Conservation (phyloP, 805 yeast genomes). For the Saccharomycopsis fibuligera region DNA sequence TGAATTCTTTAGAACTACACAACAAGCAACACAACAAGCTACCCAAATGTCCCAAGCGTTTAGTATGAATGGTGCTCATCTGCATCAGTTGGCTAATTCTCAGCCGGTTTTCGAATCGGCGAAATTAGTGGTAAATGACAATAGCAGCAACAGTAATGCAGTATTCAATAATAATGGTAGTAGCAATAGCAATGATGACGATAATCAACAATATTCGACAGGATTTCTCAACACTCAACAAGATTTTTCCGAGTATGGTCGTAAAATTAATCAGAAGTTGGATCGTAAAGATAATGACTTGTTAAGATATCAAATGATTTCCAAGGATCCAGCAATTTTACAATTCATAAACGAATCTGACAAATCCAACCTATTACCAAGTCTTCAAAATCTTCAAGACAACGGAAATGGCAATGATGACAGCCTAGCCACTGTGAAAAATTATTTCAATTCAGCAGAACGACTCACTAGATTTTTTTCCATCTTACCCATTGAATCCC, state of each 20-base stretch:
- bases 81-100: slow-evolving; percentile 31
- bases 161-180: slow-evolving; percentile 12
- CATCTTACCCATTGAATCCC: slow-evolving; percentile 35
- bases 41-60: slow-evolving; percentile 18
- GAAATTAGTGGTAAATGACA: slow-evolving; percentile 18
- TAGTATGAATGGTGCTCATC: slow-evolving; percentile 21
- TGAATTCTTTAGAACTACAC: slow-evolving; percentile 30
- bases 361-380: slow-evolving; percentile 1
- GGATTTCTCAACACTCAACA: slow-evolving; percentile 31
- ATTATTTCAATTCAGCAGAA: slow-evolving; percentile 31
- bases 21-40: slow-evolving; percentile 19
- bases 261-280: slow-evolving; percentile 26
- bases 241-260: slow-evolving; percentile 33
- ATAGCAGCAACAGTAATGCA: background rate
- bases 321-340: slow-evolving; percentile 45
- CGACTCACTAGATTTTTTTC: slow-evolving; percentile 50
- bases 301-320: slow-evolving; percentile 32
- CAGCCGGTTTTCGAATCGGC: slow-evolving; percentile 44
- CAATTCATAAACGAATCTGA: slow-evolving; percentile 35
- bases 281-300: slow-evolving; percentile 29
- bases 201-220: background rate
- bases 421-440: slow-evolving; percentile 18
- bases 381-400: background rate
- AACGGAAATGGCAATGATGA: background rate
- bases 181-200: slow-evolving; percentile 16